These are phyloP conservation scores for Amyloporia xantha DNA, from an alignment of 768 basidiomycete species.

Conservation along the genomic window DNA sequence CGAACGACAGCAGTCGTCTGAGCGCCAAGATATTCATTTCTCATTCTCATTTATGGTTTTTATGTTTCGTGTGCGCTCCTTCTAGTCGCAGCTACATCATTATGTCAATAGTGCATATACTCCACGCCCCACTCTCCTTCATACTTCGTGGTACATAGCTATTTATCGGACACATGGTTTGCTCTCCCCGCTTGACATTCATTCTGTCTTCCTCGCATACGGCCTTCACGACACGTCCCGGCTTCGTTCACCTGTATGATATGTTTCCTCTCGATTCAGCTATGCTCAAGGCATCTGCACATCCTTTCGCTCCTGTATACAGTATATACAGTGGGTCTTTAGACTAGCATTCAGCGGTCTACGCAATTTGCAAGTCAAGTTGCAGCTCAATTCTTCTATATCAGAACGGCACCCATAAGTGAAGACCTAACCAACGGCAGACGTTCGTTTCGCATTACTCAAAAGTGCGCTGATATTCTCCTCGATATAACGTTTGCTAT, in stretches of 20 bases:
- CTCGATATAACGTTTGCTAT: no score
- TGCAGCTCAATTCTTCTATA: no score
- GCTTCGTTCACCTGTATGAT: neutral
- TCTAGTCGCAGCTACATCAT: neutral
- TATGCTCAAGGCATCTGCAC: no score
- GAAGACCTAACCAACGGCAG: no score
- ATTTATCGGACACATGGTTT: neutral
- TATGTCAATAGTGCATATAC: neutral
- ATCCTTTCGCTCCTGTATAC: no score
- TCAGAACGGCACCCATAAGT: no score
- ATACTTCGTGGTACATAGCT: neutral
- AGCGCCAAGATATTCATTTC: neutral
- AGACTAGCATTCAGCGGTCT: no score
- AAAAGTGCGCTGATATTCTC: no score
- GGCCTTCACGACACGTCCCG: neutral
- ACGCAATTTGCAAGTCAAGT: no score
- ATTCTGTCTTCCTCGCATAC: neutral
- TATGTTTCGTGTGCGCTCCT: neutral
- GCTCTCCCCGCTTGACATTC: neutral
- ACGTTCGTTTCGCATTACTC: no score
- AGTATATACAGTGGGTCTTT: no score
- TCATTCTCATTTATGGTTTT: neutral
- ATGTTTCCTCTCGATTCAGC: neutral
- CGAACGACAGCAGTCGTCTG: constrained; percentile 18
- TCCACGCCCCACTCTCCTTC: neutral